phyloP scores from a whole-genome alignment of 768 basidiomycete species.

The Grammothele lineata region DNA sequence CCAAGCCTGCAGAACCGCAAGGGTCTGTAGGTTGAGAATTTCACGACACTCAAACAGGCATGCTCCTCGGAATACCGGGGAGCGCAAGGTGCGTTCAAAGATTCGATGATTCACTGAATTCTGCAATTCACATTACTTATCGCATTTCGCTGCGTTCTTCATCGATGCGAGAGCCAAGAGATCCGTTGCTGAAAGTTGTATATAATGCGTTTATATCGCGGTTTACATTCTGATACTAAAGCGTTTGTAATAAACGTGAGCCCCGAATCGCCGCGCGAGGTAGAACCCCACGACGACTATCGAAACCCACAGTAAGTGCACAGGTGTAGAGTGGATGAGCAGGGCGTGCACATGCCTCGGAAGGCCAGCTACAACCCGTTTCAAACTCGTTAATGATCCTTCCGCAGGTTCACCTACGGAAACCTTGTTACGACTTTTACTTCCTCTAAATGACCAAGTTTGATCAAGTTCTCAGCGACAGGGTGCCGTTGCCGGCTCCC shows the following conservation, averaged over 20 bases:
- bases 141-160: slow-evolving; percentile 79
- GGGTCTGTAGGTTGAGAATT: slow-evolving; percentile 42
- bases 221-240: slow-evolving; percentile 18
- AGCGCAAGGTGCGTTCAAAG: slow-evolving; percentile 80
- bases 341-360: slow-evolving; percentile 27
- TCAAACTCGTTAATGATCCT: neutral
- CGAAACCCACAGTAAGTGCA: slow-evolving; percentile 14
- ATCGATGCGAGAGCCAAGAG: slow-evolving; percentile 74
- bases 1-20: slow-evolving; percentile 37
- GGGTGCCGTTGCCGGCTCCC: slow-evolving; percentile 49
- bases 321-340: slow-evolving; percentile 8
- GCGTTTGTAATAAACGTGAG: slow-evolving; percentile 17
- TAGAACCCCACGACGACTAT: neutral
- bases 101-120: slow-evolving; percentile 81
- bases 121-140: slow-evolving; percentile 83
- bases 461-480: slow-evolving; percentile 37
- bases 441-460: neutral
- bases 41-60: slow-evolving; percentile 75
- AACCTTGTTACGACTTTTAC: neutral
- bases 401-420: neutral
- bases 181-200: slow-evolving; percentile 28
- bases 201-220: slow-evolving; percentile 15
- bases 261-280: neutral
- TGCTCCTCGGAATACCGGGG: slow-evolving; percentile 71
- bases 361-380: neutral